Base-by-base conservation (phyloP, 495 filamentous ascomycete genomes). In the Podospora comata region DNA sequence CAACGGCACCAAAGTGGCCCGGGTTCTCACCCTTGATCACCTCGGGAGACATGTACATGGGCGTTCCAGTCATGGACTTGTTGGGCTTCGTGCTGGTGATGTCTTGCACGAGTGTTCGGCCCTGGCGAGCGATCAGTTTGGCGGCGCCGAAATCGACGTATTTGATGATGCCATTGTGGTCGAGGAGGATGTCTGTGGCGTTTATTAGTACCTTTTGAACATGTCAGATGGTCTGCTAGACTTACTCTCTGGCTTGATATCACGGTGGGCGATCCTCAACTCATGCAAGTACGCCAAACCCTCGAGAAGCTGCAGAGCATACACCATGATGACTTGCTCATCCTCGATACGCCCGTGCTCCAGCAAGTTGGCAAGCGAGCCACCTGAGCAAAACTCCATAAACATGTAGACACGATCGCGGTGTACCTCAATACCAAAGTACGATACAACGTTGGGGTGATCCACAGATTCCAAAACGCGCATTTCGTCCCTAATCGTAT, bases 21-120 rank as follows among this genome's bases (percentile, higher is more conserved):
- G 82, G 79, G 67, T 88, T 87, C 63, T 90, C 87, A 44, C 95
- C 95, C 71, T 92, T 94, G 79, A 99, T 98, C 59, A 97, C 93
- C 82, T 99, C 95, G 26, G 95, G 95, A 18, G 96, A 98, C 95
- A 99, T 99, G 83, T 99, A 99, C 95, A 99, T 99, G 27, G 95
- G 95, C 48, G 95, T 99, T 69, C 95, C 95, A 9, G 93, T 96
- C 90, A 97, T 97, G 55, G 91, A 92, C 76, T 92, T 92, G 76
- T 96, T 92, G 69, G 91, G 83, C 71, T 92, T 91, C 56, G 82
- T 86, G 67, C 78, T 80, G 55, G 85, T 81, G 3, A 85, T 79
- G 60, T 83, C 81, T 26, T 89, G 87, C 26, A 89, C 86, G 18
- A 96, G 82, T 20, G 95, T 98, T 71, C 92, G 92, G 66, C 95